Conservation (phyloP, 345 rosid species). For the Aquilaria yunnanensis region DNA sequence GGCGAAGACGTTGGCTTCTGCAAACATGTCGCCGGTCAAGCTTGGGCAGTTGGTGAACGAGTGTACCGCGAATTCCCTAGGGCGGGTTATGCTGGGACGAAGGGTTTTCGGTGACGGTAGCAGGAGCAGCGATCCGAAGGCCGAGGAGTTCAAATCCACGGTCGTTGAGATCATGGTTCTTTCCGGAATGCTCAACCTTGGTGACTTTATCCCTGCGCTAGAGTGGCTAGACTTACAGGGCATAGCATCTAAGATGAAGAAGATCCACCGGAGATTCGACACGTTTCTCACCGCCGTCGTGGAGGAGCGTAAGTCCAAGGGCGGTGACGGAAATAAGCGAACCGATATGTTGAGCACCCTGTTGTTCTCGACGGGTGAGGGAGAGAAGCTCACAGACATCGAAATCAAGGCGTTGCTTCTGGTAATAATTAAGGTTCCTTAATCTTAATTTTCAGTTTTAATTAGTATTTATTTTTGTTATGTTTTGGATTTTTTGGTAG, state of each 20-base stretch:
- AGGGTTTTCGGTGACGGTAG: conserved; percentile 55
- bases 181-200: conserved; percentile 79
- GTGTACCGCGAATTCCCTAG: conserved; percentile 70
- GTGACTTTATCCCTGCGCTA: conserved; percentile 75
- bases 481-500: conserved; percentile 24
- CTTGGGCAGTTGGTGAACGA: conserved; percentile 57
- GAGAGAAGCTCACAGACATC: conserved; percentile 53
- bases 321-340: conserved; percentile 21
- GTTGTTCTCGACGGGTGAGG: conserved; percentile 40
- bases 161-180: conserved; percentile 79
- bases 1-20: conserved; percentile 43
- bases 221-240: conserved; percentile 88
- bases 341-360: conserved; percentile 50
- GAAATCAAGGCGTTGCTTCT: conserved; percentile 83
- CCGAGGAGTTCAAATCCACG: conserved; percentile 85
- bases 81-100: conserved; percentile 72
- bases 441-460: neutral
- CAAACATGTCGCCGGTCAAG: conserved; percentile 29
- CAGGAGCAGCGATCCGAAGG: conserved; percentile 48
- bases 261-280: conserved; percentile 69
- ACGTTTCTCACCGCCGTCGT: conserved; percentile 48
- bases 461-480: too few relatives aligned
- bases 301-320: conserved; percentile 45
- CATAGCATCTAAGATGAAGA: conserved; percentile 80
- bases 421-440: conserved; percentile 28